Evolutionary conservation across 208 protist species (phyloP).

Genomic region (Crithidia brevicula): DNA sequence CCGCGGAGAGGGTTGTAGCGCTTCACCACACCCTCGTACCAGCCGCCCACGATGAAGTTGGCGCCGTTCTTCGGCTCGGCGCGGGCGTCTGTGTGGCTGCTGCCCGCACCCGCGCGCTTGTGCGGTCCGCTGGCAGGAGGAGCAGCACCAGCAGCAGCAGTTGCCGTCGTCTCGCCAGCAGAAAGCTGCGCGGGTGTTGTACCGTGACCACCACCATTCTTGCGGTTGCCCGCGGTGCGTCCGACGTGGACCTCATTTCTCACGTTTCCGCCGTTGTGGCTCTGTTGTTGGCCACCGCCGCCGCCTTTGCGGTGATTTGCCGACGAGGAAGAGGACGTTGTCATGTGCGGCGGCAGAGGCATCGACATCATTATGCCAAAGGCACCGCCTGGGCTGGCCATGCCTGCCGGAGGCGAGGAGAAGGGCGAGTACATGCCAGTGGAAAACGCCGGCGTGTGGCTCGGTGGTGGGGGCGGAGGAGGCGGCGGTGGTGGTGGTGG

Average conservation of each 20-base stretch:
- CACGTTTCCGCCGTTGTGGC: too few species aligned
- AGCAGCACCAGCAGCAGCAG: neutral
- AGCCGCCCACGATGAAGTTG: slow-evolving; percentile 43
- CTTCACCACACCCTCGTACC: slow-evolving; percentile 76
- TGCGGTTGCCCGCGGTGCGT: neutral
- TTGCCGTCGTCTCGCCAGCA: too few species aligned
- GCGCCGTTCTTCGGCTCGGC: slow-evolving; percentile 42
- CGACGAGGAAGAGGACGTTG: neutral
- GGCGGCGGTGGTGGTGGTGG: neutral
- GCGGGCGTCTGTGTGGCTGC: neutral
- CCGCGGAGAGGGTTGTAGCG: slow-evolving; percentile 77
- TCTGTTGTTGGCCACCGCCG: too few species aligned
- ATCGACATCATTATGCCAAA: neutral
- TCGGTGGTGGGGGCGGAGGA: neutral
- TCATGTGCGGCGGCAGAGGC: neutral
- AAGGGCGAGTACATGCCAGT: neutral
- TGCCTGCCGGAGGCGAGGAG: neutral
- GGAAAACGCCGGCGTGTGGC: neutral
- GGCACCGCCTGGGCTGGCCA: neutral
- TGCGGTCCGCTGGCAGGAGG: neutral
- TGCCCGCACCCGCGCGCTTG: too few species aligned
- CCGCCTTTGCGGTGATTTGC: neutral
- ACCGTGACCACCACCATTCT: too few species aligned
- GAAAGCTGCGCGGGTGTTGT: too few species aligned
- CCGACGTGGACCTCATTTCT: too few species aligned